Evolutionary conservation across 352 stramenopile genomes (phyloP).

Genomic region (Phytophthora meadii): DNA sequence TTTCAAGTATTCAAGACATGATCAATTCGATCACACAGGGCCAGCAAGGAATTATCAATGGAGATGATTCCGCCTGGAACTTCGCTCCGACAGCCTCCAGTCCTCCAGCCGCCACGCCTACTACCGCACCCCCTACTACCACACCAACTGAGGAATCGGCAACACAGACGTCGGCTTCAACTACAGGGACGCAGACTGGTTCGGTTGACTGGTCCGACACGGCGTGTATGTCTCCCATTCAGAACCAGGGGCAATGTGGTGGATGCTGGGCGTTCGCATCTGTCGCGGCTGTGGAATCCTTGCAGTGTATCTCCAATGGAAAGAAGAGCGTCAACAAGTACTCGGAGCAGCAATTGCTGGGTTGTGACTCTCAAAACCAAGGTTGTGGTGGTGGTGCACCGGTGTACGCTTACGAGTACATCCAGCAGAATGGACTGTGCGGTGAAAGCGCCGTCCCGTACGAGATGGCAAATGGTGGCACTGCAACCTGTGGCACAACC

Average conservation of each 20-base stretch:
- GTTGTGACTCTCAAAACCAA: constrained; percentile 86
- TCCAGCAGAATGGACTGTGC: constrained; percentile 84
- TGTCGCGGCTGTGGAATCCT: constrained; percentile 89
- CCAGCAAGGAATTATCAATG: constrained; percentile 1
- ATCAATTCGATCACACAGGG: constrained; percentile 29
- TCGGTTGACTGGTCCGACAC: constrained; percentile 48
- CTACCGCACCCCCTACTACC: neutral
- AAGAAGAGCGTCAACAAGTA: constrained; percentile 76
- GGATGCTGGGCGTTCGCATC: constrained; percentile 98
- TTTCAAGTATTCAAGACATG: constrained; percentile 34
- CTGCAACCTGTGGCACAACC: constrained; percentile 31
- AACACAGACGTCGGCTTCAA: constrained; percentile 4
- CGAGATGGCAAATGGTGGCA: constrained; percentile 27
- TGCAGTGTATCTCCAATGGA: constrained; percentile 78
- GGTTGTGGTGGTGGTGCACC: constrained; percentile 91
- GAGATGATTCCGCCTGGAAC: no score
- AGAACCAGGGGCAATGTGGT: constrained; percentile 96
- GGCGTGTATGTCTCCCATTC: constrained; percentile 65
- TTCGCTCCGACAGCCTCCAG: no score
- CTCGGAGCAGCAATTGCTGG: constrained; percentile 92
- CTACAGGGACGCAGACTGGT: constrained; percentile 7
- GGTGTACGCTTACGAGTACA: constrained; percentile 93
- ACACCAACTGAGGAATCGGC: no score
- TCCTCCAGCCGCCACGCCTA: neutral
- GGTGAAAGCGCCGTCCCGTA: constrained; percentile 84